Percentiles rank a stretch among this genome's conserved stretches.
Evolutionary conservation across 768 basidiomycete genomes (phyloP).

Genomic region (Leccinum disarticulatum): DNA sequence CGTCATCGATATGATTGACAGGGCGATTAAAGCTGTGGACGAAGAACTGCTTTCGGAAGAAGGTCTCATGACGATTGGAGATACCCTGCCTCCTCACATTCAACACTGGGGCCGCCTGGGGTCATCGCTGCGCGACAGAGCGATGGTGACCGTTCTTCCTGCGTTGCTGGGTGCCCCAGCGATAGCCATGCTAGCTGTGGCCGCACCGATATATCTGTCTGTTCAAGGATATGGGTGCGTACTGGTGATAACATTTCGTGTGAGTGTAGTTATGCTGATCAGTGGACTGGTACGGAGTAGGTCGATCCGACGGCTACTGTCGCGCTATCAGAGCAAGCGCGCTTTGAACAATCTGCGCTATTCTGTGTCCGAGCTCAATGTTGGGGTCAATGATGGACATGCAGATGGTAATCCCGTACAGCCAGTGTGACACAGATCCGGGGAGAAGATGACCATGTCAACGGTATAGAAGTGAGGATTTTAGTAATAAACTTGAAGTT

Average conservation of each 20-base stretch:
- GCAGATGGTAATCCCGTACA: background rate
- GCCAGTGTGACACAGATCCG: background rate
- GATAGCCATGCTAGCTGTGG: background rate
- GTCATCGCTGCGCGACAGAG: too few relatives aligned
- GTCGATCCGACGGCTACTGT: background rate
- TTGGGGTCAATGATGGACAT: background rate
- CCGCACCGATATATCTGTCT: background rate
- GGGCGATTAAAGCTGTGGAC: background rate
- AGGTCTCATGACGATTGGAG: background rate
- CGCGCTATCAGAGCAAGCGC: background rate
- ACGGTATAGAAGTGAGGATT: too few relatives aligned
- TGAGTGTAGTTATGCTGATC: background rate
- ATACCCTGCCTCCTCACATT: background rate
- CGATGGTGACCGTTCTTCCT: background rate
- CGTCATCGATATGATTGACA: background rate
- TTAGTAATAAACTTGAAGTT: too few relatives aligned
- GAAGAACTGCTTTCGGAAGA: background rate
- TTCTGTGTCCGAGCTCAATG: background rate
- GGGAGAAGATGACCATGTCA: too few relatives aligned
- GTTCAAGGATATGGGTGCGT: background rate
- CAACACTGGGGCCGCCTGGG: background rate
- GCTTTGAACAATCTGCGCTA: background rate
- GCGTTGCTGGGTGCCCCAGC: conserved; percentile 7
- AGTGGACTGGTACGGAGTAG: background rate
- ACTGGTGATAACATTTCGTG: background rate